Percentiles rank a stretch among this genome's conserved stretches.
phyloP scores from a whole-genome alignment of 305 asterid genomes.

The Fraxinus baroniana region DNA sequence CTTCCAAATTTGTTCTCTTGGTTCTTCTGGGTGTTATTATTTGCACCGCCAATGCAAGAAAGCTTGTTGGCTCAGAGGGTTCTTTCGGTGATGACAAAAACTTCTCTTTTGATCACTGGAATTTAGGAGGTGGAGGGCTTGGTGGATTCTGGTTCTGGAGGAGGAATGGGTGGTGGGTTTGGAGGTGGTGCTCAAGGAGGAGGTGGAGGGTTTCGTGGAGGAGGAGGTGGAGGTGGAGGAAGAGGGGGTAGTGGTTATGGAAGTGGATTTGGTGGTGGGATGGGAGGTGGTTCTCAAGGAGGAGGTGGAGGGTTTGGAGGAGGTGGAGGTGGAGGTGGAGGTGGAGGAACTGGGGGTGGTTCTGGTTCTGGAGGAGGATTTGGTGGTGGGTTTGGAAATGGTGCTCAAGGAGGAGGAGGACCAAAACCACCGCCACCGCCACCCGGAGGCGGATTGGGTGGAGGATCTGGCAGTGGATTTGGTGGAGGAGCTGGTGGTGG shows the following conservation, averaged over 20 bases:
- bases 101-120: not conserved
- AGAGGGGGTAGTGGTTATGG: no score
- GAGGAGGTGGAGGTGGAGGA: no score
- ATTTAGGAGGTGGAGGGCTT: no score
- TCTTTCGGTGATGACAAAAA: not conserved
- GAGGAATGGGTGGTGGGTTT: no score
- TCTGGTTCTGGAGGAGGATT: not conserved
- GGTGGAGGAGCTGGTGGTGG: constrained; percentile 1
- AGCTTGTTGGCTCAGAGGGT: not conserved
- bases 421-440: no score
- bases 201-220: no score
- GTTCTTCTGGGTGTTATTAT: not conserved
- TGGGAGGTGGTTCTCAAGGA: no score
- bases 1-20: not conserved
- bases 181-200: no score
- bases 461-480: not conserved
- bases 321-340: not conserved
- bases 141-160: no score
- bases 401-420: not conserved
- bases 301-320: no score
- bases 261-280: no score
- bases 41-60: not conserved
- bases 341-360: not conserved
- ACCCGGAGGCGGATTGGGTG: not conserved
- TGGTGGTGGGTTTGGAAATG: not conserved